Conservation (phyloP, 176 grass and related monocot species). For the Carex littledalei region DNA sequence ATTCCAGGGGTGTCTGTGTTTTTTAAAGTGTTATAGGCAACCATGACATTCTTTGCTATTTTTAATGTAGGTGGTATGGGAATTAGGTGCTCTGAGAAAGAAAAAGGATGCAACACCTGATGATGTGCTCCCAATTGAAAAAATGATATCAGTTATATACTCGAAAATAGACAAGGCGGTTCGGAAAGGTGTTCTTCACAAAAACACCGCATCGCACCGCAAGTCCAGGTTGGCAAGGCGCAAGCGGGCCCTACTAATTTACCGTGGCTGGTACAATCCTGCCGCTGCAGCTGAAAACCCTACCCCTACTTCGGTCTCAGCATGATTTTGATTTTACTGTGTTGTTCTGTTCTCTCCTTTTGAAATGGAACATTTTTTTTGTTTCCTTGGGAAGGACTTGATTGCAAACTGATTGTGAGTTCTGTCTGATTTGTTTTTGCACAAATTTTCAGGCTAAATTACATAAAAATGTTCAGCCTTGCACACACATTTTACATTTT, state of each 20-base stretch:
- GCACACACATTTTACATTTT: background rate
- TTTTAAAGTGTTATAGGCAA: background rate
- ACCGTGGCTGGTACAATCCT: constrained; percentile 83
- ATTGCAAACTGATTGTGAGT: background rate
- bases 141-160: constrained; percentile 67
- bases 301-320: constrained; percentile 12
- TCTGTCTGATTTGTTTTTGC: background rate
- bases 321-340: background rate
- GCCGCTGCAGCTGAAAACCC: constrained; percentile 37
- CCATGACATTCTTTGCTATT: background rate
- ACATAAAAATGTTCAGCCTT: background rate
- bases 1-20: background rate
- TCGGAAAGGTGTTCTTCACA: constrained; percentile 72
- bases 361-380: constrained; percentile 11
- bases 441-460: background rate
- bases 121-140: constrained; percentile 74
- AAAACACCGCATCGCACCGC: constrained; percentile 69
- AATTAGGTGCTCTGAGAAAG: constrained; percentile 70
- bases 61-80: constrained; percentile 52
- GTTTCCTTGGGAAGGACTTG: background rate
- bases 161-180: constrained; percentile 87
- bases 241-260: constrained; percentile 75
- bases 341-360: background rate
- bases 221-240: constrained; percentile 79
- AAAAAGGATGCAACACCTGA: constrained; percentile 68